These are phyloP conservation scores for Zea mays DNA, from an alignment of 176 grass and related monocot species.

Conservation along the genomic window Zm-B73-REFERENCE-NAM-5.0 NC_050096.1:13720001-13720500, in stretches of 20 bases:
- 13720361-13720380: slow-evolving; percentile 83
- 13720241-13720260: slow-evolving; percentile 32
- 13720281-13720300: slow-evolving; percentile 10
- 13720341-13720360: slow-evolving; percentile 74
- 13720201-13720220: slow-evolving; percentile 74
- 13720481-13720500: too few species aligned
- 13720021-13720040: slow-evolving; percentile 57
- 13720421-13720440: slow-evolving; percentile 22
- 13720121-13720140: slow-evolving; percentile 17
- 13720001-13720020: slow-evolving; percentile 80
- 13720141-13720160: slow-evolving; percentile 66
- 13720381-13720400: slow-evolving; percentile 92
- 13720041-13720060: slow-evolving; percentile 24
- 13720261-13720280: slow-evolving; percentile 19
- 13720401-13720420: slow-evolving; percentile 77
- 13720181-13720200: slow-evolving; percentile 76
- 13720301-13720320: slow-evolving; percentile 16
- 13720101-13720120: neutral
- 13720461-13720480: neutral
- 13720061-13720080: slow-evolving; percentile 1
- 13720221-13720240: slow-evolving; percentile 77
- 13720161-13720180: slow-evolving; percentile 93
- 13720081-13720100: neutral
- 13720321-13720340: slow-evolving; percentile 42
- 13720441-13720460: slow-evolving; percentile 3